Evolutionary conservation across 768 basidiomycete genomes (phyloP).

Genomic region (Panaeolus papilionaceus): DNA sequence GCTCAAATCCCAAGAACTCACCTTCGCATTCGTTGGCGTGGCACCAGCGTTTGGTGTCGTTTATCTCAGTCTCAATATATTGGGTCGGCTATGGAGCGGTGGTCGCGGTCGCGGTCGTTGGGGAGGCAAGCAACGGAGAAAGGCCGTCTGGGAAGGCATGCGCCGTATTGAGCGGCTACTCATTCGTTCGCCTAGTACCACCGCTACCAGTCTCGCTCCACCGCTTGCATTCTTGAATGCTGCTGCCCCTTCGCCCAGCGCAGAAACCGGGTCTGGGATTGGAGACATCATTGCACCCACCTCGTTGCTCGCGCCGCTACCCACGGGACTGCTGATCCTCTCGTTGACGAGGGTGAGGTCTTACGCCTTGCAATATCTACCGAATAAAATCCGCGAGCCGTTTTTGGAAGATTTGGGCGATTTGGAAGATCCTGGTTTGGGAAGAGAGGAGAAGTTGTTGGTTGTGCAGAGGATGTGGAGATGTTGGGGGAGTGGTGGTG

Average conservation of each 20-base stretch:
- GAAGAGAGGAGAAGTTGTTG: slow-evolving; percentile 70
- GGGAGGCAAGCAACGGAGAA: slow-evolving; percentile 61
- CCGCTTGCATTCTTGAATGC: background rate
- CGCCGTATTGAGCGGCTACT: slow-evolving; percentile 78
- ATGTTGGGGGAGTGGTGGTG: slow-evolving; percentile 67
- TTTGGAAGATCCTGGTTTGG: slow-evolving; percentile 75
- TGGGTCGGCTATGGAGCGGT: slow-evolving; percentile 54
- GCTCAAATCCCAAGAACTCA: slow-evolving; percentile 92
- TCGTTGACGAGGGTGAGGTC: slow-evolving; percentile 70
- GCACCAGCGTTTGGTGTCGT: slow-evolving; percentile 87
- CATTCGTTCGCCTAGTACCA: slow-evolving; percentile 41
- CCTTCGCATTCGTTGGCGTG: slow-evolving; percentile 96
- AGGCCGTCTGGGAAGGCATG: slow-evolving; percentile 69
- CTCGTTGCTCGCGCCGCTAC: slow-evolving; percentile 53
- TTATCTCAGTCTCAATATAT: slow-evolving; percentile 65
- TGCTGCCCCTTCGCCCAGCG: background rate
- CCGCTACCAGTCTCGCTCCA: background rate
- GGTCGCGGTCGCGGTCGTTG: slow-evolving; percentile 55
- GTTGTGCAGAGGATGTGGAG: slow-evolving; percentile 90
- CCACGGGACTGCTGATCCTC: slow-evolving; percentile 77
- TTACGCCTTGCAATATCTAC: slow-evolving; percentile 65
- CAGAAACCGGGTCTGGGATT: slow-evolving; percentile 26
- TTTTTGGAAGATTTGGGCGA: slow-evolving; percentile 87
- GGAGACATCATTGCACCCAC: background rate
- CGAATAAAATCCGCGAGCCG: slow-evolving; percentile 59